These are phyloP conservation scores for Aphanomyces invadans DNA, from an alignment of 352 stramenopile genomes.

Conservation along the genomic window DNA sequence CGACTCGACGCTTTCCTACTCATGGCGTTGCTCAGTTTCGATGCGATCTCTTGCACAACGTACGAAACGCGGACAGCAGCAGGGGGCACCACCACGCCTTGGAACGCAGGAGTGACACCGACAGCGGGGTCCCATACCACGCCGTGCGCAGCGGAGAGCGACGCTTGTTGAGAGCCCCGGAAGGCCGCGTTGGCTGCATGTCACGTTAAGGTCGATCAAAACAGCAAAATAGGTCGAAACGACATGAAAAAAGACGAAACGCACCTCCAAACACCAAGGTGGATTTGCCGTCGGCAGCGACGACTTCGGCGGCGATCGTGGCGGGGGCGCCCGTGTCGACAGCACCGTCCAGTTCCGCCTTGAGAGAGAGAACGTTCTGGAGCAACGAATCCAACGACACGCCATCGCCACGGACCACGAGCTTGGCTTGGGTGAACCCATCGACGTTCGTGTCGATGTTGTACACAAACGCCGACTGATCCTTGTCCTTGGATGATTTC, in stretches of 20 bases:
- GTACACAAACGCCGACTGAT: slow-evolving; percentile 54
- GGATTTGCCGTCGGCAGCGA: background rate
- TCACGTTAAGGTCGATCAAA: background rate
- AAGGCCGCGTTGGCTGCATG: background rate
- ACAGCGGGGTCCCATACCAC: slow-evolving; percentile 5
- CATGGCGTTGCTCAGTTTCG: background rate
- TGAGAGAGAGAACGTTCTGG: slow-evolving; percentile 50
- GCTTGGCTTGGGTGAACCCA: slow-evolving; percentile 18
- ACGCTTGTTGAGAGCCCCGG: background rate
- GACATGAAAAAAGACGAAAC: background rate
- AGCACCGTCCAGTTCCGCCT: slow-evolving; percentile 61
- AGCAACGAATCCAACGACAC: slow-evolving; percentile 47
- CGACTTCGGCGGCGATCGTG: background rate
- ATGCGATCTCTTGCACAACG: background rate
- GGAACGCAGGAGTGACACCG: slow-evolving; percentile 12
- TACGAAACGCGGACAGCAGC: background rate
- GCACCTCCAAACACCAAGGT: background rate
- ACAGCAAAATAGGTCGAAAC: background rate
- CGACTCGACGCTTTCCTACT: background rate
- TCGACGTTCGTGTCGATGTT: slow-evolving; percentile 20
- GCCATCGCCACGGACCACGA: slow-evolving; percentile 52
- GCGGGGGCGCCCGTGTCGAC: slow-evolving; percentile 7
- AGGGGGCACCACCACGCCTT: slow-evolving; percentile 2
- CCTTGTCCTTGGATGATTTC: slow-evolving; percentile 39
- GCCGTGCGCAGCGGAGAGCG: slow-evolving; percentile 4